A percentile compares a stretch with the other conserved stretches of the same genome.
Evolutionary conservation across 208 protist genomes (phyloP).

Genomic region (Leishmania mexicana): DNA sequence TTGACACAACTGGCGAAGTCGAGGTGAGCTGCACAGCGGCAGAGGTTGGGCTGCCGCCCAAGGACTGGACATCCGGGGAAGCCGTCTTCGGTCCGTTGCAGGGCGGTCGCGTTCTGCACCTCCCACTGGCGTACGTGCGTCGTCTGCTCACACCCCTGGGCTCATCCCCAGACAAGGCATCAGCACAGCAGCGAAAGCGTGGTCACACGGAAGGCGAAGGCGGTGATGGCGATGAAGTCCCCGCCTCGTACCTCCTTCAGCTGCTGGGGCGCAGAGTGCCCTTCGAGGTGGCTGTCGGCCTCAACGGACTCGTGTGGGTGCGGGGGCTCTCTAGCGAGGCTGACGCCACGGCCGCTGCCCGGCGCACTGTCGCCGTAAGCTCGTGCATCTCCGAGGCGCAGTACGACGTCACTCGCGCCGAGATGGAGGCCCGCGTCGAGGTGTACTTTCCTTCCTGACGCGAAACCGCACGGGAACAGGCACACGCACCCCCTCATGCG

Average conservation of each 20-base stretch:
- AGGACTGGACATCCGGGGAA: constrained; percentile 86
- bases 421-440: constrained; percentile 76
- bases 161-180: not conserved
- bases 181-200: constrained; percentile 16
- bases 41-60: constrained; percentile 68
- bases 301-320: constrained; percentile 88
- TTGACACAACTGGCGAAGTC: constrained; percentile 36
- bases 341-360: constrained; percentile 47
- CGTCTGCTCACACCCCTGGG: constrained; percentile 52
- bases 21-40: constrained; percentile 79
- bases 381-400: constrained; percentile 79
- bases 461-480: not conserved
- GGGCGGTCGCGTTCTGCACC: constrained; percentile 66
- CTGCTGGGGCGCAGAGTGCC: constrained; percentile 61
- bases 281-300: constrained; percentile 77
- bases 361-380: constrained; percentile 73
- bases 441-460: constrained; percentile 55
- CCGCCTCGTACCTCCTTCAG: constrained; percentile 62
- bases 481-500: not conserved
- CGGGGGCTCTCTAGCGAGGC: constrained; percentile 47
- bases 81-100: constrained; percentile 76
- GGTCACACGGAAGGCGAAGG: constrained; percentile 20
- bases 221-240: constrained; percentile 21
- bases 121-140: constrained; percentile 69
- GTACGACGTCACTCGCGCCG: constrained; percentile 59